These are phyloP conservation scores for Beauveria sp. DNA, from an alignment of 2,329 filamentous ascomycete genomes.

Conservation along the genomic window DNA sequence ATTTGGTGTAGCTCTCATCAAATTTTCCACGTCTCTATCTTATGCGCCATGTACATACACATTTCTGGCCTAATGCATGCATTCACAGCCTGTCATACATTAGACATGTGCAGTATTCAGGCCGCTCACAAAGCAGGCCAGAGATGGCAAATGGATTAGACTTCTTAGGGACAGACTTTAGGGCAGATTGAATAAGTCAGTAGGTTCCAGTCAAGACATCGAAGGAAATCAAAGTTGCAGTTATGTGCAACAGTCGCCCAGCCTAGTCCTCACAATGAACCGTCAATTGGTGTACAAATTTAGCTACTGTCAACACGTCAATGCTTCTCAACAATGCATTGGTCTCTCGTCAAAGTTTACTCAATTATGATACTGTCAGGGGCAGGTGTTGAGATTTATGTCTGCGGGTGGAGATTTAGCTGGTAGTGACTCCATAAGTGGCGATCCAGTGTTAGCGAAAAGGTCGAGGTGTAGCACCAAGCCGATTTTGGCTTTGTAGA, in stretches of 20 bases:
- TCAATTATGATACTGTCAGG: too few species aligned
- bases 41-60: slow-evolving; percentile 16
- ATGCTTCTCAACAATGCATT: not conserved
- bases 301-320: not conserved
- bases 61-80: slow-evolving; percentile 14
- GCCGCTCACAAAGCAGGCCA: not conserved
- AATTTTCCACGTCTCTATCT: slow-evolving; percentile 64
- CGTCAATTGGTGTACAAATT: not conserved
- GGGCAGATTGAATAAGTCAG: not conserved
- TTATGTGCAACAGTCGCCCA: not conserved
- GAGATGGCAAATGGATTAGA: too few species aligned
- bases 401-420: too few species aligned
- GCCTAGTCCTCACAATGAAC: not conserved
- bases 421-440: too few species aligned
- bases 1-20: slow-evolving; percentile 84
- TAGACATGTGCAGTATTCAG: slow-evolving; percentile 14
- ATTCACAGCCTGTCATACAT: slow-evolving; percentile 15
- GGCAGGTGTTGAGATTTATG: too few species aligned
- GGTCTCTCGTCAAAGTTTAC: too few species aligned
- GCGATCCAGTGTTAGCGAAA: too few species aligned
- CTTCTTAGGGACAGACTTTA: too few species aligned
- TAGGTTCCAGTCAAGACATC: not conserved
- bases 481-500: too few species aligned
- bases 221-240: not conserved
- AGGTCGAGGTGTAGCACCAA: too few species aligned